Base-by-base conservation (phyloP, 495 filamentous ascomycete species). In the Penicillium dipodomyicola region DNA sequence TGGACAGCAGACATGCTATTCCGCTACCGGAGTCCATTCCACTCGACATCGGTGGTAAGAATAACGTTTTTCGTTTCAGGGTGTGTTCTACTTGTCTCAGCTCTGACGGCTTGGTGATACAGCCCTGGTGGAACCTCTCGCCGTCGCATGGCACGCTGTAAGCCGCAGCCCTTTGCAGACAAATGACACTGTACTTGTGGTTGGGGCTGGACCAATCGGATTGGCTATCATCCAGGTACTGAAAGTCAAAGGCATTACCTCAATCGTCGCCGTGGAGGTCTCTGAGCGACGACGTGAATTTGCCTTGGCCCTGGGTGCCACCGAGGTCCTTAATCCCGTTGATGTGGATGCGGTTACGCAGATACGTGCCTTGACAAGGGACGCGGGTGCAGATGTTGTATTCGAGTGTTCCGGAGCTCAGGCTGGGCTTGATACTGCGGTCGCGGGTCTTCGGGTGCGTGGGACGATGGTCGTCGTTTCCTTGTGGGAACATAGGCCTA, bases 81-180 rank as follows among this genome's bases (percentile, higher is more conserved):
- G 47, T 68, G 2, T 23, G n/a, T n/a, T 40, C 2, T 10, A 10
- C 15, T 32, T 35, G 30, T 49, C n/a, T 52, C 49, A 39, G 49
- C 15, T 23, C 52, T 54, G 29, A 54, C 20, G 9, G 9, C 1
- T 6, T 23, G 7, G n/a, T 29, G n/a, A 51, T 4, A 54, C 64
- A 72, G 82, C 84, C 3, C 68, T 85, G 17, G 69, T 87, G 43
- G 85, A 88, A 54, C 85, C 85, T 1, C 70, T 88, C 0, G 70
- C 82, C 10, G 85, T 87, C 5, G 85, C 77, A 51, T 88, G 84
- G 84, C 84, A 88, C 65, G 83, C 83, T n/a, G 79, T 87, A 40
- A 79, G 77, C 17, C 65, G 75, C 42, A 79, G 76, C 15, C 73
- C 77, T 0, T 74, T 84, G 60, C 77, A 84, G 52, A 54, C 65